Evolutionary conservation across 2,329 filamentous ascomycete genomes (phyloP).

Genomic region (Talaromyces marneffei): DNA sequence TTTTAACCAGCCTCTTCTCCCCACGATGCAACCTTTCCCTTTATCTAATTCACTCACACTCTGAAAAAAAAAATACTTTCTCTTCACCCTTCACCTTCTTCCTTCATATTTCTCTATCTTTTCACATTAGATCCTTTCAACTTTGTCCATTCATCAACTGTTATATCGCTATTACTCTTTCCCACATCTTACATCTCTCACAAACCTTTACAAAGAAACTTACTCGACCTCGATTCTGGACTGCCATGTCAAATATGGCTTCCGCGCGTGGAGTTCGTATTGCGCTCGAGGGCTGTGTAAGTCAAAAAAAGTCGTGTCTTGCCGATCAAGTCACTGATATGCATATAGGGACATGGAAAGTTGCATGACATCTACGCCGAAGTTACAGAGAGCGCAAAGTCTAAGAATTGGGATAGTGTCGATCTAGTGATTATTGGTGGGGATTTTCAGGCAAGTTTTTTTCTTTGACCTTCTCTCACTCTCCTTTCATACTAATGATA

Average conservation of each 20-base stretch:
- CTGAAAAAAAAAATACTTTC: background rate
- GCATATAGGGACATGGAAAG: constrained; percentile 72
- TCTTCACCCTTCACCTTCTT: background rate
- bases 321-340: constrained; percentile 15
- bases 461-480: background rate
- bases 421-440: constrained; percentile 93
- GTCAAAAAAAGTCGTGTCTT: constrained; percentile 27
- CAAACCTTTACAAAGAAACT: background rate
- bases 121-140: background rate
- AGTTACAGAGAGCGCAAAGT: constrained; percentile 61
- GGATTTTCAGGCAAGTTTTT: constrained; percentile 70
- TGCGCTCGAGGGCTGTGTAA: constrained; percentile 80
- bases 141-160: background rate
- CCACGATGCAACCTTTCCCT: background rate
- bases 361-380: constrained; percentile 87
- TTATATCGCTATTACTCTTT: too few relatives aligned
- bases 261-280: constrained; percentile 52
- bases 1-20: background rate
- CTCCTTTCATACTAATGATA: constrained; percentile 5
- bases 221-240: background rate
- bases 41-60: background rate
- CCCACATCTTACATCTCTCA: background rate
- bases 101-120: background rate
- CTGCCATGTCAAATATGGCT: background rate
- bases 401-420: constrained; percentile 71